Evolutionary conservation across 1,284 basidiomycete species (phyloP), one percentile per base, ranked within the genome.

Genomic region (Sanghuangporus baumii): DNA sequence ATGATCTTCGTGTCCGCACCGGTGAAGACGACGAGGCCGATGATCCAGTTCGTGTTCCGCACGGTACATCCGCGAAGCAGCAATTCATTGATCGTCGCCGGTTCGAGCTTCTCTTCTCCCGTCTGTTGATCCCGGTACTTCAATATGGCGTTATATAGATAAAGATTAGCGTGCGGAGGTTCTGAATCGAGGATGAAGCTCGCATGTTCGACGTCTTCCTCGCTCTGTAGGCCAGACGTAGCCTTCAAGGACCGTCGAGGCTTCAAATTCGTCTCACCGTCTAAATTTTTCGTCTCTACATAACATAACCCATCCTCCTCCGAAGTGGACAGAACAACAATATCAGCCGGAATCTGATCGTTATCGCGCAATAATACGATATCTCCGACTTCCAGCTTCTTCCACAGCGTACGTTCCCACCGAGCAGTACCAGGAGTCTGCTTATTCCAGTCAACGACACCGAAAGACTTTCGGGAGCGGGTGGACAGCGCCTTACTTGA

Each of bases 341-440:
- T 88, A 71, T 99, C 96, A 6, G 96, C 96, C 0, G 96, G 96
- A 6, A 98, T 89, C 75, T 97, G 94, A 65, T 98, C 96, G 73
- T 98, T 92, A 71, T 98, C 94, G 60, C 89, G 81, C 31, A 98
- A 79, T 1, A 98, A 77, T 26, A 99, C 92, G 26, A 98, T 76
- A 72, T 98, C 96, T n/a, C 96, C 96, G 5, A 98, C 96, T 74
- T 97, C 94, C 55, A 99, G 81, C 79, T 98, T 98, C 80, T 98
- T 98, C 96, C 96, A 99, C 1, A 98, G 78, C 2, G 96, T 98
- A 62, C 95, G 81, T 72, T 98, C 96, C 96, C 96, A 98, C 34
- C 84, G 81, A 0, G 93, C 89, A 0, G 87, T 84, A 0, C 94
- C 94, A 0, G 81, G 77, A 1, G 82, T 78, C 37, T 83, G 84